Evolutionary conservation across 176 grass and related monocot species (phyloP).

Genomic region (Pontederia paniculata): DNA sequence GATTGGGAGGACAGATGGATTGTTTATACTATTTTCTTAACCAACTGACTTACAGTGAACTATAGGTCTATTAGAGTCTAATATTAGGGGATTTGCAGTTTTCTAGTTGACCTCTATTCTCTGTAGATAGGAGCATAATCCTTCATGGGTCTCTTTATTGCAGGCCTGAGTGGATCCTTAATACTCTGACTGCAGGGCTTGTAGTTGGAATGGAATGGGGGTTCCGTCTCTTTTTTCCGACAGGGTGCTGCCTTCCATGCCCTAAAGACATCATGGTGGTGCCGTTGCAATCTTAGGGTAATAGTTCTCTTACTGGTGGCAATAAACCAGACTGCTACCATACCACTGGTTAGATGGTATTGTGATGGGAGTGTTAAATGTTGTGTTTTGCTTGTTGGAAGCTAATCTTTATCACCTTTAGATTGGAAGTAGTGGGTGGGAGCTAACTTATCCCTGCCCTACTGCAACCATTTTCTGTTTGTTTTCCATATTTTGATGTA

Average conservation of each 20-base stretch:
- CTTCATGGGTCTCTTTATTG: not conserved
- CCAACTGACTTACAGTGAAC: conserved; percentile 8
- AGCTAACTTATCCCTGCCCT: not conserved
- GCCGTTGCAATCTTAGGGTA: not conserved
- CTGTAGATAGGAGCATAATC: not conserved
- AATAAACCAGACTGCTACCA: not conserved
- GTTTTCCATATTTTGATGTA: not conserved
- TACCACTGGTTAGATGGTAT: not conserved
- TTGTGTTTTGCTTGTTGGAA: conserved; percentile 7
- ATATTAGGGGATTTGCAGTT: not conserved
- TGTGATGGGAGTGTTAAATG: not conserved
- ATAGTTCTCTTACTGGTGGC: not conserved
- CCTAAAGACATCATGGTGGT: not conserved
- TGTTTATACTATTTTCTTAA: conserved; percentile 4
- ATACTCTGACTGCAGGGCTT: conserved; percentile 4
- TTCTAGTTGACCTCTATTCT: not conserved
- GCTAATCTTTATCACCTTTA: not conserved
- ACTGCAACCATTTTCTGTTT: conserved; percentile 1
- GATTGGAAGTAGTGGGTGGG: conserved; percentile 1
- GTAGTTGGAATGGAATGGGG: not conserved
- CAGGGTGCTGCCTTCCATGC: conserved; percentile 1
- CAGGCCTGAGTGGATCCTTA: conserved; percentile 3
- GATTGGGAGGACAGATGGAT: not conserved
- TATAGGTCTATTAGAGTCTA: conserved; percentile 7
- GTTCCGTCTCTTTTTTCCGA: not conserved